phyloP scores from a whole-genome alignment of 176 grass and related monocot genomes.

The Dendrocalamus sinicus region DNA sequence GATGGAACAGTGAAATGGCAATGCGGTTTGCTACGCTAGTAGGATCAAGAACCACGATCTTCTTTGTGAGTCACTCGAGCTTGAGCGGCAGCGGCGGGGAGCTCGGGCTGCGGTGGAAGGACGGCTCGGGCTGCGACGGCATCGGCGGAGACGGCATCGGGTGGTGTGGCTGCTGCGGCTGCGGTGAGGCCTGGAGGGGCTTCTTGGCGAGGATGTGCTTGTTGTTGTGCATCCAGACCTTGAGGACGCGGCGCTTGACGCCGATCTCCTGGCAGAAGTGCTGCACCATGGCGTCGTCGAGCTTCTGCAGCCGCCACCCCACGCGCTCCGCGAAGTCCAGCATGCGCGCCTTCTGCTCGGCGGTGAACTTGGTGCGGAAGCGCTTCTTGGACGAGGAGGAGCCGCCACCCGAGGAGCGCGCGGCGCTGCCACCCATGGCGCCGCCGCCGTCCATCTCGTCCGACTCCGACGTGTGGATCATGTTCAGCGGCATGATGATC shows the following conservation, averaged over 20 bases:
- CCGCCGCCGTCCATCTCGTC: slow-evolving; percentile 67
- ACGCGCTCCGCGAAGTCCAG: slow-evolving; percentile 82
- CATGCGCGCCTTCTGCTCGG: slow-evolving; percentile 92
- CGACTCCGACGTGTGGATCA: slow-evolving; percentile 83
- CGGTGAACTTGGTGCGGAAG: slow-evolving; percentile 88
- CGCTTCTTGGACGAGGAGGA: slow-evolving; percentile 59
- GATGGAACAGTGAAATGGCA: slow-evolving; percentile 57
- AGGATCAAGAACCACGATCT: slow-evolving; percentile 25
- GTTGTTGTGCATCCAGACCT: slow-evolving; percentile 99
- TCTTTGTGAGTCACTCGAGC: slow-evolving; percentile 39
- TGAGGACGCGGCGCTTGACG: slow-evolving; percentile 83
- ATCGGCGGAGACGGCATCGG: background rate
- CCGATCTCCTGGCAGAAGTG: slow-evolving; percentile 90
- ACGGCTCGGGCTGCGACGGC: slow-evolving; percentile 1
- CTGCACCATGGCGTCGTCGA: slow-evolving; percentile 80
- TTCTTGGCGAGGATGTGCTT: slow-evolving; percentile 87
- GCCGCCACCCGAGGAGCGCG: background rate
- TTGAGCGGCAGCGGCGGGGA: slow-evolving; percentile 27
- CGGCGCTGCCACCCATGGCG: slow-evolving; percentile 5
- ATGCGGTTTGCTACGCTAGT: slow-evolving; percentile 36
- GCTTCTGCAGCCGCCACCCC: slow-evolving; percentile 80
- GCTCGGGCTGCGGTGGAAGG: slow-evolving; percentile 26
- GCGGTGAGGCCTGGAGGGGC: slow-evolving; percentile 18
- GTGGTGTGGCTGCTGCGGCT: background rate
- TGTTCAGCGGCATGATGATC: slow-evolving; percentile 79